A percentile compares a stretch with the other conserved stretches of the same genome.
Evolutionary conservation across 2,329 filamentous ascomycete species (phyloP).

Genomic region (Colletotrichum chlorophyti): DNA sequence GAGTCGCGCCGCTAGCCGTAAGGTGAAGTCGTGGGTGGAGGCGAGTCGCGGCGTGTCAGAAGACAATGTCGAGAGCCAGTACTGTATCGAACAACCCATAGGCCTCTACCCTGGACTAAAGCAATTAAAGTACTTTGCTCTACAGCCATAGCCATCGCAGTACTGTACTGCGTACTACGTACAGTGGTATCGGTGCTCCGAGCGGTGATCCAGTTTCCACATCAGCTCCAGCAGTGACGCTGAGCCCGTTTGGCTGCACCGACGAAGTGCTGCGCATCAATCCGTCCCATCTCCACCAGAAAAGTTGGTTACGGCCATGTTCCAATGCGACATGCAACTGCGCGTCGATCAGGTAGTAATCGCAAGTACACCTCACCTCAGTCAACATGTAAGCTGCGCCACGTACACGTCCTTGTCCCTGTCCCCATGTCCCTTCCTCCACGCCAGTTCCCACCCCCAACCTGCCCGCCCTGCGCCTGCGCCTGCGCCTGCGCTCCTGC

Average conservation of each 20-base stretch:
- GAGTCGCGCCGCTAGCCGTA: conserved; percentile 24
- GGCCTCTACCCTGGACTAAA: not conserved
- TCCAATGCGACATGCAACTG: no score
- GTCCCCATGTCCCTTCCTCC: conserved; percentile 1
- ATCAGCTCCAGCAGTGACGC: no score
- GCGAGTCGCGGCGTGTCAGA: conserved; percentile 22
- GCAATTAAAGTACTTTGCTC: no score
- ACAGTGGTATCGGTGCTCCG: no score
- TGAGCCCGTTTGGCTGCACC: no score
- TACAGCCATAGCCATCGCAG: no score
- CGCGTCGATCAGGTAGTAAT: no score
- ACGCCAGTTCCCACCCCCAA: conserved; percentile 7
- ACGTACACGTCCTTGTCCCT: conserved; percentile 24
- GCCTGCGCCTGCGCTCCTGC: no score
- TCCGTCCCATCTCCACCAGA: conserved; percentile 25
- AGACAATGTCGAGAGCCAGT: conserved; percentile 1
- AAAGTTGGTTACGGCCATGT: not conserved
- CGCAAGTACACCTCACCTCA: no score
- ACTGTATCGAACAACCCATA: no score
- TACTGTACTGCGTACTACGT: not conserved
- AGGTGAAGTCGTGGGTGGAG: no score
- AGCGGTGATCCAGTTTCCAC: not conserved
- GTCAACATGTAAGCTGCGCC: no score
- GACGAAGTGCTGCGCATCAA: conserved; percentile 9
- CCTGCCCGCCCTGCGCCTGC: conserved; percentile 19